Conservation (phyloP, 768 basidiomycete genomes). For the Pisolithus tinctorius region DNA sequence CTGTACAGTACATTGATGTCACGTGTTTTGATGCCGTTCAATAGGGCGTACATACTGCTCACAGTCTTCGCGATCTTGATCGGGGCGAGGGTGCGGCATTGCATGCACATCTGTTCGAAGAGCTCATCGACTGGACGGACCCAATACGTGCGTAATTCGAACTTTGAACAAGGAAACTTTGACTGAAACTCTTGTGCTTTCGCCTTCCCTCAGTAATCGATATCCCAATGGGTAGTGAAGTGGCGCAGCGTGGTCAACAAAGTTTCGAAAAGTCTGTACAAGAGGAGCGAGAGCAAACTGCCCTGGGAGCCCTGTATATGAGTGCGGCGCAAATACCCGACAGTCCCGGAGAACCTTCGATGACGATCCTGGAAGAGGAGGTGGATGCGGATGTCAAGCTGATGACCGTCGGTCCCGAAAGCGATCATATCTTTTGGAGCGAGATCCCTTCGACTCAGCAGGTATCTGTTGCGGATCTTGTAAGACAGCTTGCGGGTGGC, state of each 20-base stretch:
- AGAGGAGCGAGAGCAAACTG: slow-evolving; percentile 73
- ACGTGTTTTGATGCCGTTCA: slow-evolving; percentile 29
- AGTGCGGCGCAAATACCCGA: slow-evolving; percentile 67
- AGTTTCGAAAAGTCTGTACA: slow-evolving; percentile 67
- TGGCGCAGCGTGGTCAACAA: slow-evolving; percentile 49
- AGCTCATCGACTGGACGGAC: slow-evolving; percentile 81
- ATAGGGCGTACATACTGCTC: slow-evolving; percentile 66
- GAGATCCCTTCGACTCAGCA: slow-evolving; percentile 27
- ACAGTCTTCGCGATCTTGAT: slow-evolving; percentile 81
- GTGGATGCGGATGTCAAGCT: slow-evolving; percentile 51
- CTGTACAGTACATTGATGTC: slow-evolving; percentile 47
- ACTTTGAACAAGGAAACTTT: slow-evolving; percentile 8
- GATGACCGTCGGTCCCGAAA: slow-evolving; percentile 68
- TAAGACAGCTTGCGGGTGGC: slow-evolving; percentile 53
- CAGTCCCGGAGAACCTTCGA: slow-evolving; percentile 62
- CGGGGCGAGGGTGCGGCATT: slow-evolving; percentile 81
- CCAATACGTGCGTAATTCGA: slow-evolving; percentile 57
- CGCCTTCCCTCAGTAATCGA: slow-evolving; percentile 44
- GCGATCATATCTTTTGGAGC: slow-evolving; percentile 61
- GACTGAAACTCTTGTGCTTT: slow-evolving; percentile 15
- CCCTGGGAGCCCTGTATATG: slow-evolving; percentile 71
- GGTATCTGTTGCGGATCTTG: slow-evolving; percentile 62
- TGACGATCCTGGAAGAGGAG: slow-evolving; percentile 60
- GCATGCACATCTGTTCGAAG: slow-evolving; percentile 79
- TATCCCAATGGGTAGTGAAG: slow-evolving; percentile 51